phyloP scores from a whole-genome alignment of 768 basidiomycete species.

The Tylopilus sp. region DNA sequence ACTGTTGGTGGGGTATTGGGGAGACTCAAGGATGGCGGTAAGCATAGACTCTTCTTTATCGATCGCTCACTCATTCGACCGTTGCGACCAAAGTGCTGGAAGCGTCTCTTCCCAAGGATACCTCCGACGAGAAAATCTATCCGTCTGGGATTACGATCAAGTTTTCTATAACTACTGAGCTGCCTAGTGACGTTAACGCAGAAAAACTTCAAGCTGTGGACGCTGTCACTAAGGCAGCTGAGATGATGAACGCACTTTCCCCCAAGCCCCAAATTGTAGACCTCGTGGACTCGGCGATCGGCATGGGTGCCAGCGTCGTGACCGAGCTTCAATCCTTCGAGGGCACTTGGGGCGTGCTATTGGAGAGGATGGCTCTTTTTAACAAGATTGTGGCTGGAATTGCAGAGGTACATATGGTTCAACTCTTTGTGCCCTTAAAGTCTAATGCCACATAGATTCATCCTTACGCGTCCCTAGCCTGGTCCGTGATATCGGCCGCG shows the following conservation, averaged over 20 bases:
- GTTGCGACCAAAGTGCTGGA: constrained; percentile 11
- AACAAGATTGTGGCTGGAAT: constrained; percentile 10
- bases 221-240: constrained; percentile 5
- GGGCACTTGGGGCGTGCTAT: constrained; percentile 14
- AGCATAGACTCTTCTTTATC: neutral
- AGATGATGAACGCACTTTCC: neutral
- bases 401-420: constrained; percentile 9
- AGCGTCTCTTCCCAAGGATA: constrained; percentile 2
- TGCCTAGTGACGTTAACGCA: neutral
- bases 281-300: neutral
- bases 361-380: constrained; percentile 12
- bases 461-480: constrained; percentile 18
- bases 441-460: constrained; percentile 12
- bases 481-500: constrained; percentile 22
- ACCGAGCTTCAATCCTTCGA: constrained; percentile 14
- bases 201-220: constrained; percentile 16
- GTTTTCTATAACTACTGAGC: constrained; percentile 7
- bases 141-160: constrained; percentile 10
- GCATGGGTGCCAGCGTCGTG: neutral
- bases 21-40: constrained; percentile 15
- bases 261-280: neutral
- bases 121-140: neutral
- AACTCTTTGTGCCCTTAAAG: neutral
- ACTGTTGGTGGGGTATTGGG: constrained; percentile 10
- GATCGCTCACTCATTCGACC: neutral